Conservation (phyloP, 495 filamentous ascomycete species). For the Penicillium herquei region DNA sequence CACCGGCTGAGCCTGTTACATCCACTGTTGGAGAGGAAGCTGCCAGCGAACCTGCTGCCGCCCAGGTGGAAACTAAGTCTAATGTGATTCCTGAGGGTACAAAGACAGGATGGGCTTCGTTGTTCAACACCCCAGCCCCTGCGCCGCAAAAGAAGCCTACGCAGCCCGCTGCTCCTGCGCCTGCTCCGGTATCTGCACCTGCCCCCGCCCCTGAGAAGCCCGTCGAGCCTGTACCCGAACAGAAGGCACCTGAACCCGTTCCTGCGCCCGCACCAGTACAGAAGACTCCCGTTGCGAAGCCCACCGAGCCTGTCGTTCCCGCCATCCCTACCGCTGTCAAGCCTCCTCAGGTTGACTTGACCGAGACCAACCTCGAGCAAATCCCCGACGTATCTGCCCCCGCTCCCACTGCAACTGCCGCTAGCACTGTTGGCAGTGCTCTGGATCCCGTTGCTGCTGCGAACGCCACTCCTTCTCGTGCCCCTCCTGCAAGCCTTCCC, state of each 20-base stretch:
- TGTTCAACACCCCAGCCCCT: slow-evolving; percentile 53
- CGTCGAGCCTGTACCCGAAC: slow-evolving; percentile 15
- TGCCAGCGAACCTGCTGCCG: slow-evolving; percentile 30
- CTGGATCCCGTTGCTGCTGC: slow-evolving; percentile 61
- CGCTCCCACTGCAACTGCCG: slow-evolving; percentile 74
- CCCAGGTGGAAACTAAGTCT: slow-evolving; percentile 40
- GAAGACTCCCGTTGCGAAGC: slow-evolving; percentile 30
- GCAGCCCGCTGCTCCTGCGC: slow-evolving; percentile 27
- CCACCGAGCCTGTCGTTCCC: slow-evolving; percentile 25
- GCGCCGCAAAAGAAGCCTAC: slow-evolving; percentile 39
- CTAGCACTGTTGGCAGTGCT: slow-evolving; percentile 86
- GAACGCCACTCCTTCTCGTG: slow-evolving; percentile 60
- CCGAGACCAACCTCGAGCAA: slow-evolving; percentile 87
- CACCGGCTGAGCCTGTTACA: slow-evolving; percentile 39
- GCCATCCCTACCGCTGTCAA: slow-evolving; percentile 54
- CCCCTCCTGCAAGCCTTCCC: slow-evolving; percentile 65
- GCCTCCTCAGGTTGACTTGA: slow-evolving; percentile 80
- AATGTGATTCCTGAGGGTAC: slow-evolving; percentile 45
- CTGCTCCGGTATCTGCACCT: background rate
- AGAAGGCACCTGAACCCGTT: slow-evolving; percentile 33
- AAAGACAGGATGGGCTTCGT: slow-evolving; percentile 64
- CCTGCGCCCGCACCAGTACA: slow-evolving; percentile 28
- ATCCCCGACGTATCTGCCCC: slow-evolving; percentile 76
- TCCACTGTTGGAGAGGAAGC: slow-evolving; percentile 25
- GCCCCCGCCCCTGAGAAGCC: slow-evolving; percentile 10